Evolutionary conservation across 2,329 filamentous ascomycete genomes (phyloP).

Genomic region (Bipolaris victoriae): DNA sequence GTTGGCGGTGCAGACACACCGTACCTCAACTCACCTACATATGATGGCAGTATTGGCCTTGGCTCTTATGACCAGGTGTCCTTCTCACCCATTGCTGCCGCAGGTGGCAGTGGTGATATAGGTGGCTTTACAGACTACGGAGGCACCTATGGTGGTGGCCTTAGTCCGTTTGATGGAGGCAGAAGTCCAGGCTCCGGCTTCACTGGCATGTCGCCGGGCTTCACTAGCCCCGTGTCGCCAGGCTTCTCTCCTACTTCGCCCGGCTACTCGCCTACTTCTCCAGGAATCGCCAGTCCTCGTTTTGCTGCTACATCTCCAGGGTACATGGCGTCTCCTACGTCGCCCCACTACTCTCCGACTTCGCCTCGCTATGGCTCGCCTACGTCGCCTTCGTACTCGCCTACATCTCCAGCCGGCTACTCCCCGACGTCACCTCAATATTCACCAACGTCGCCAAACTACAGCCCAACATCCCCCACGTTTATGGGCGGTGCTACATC

Average conservation of each 20-base stretch:
- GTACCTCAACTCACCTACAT: conserved; percentile 71
- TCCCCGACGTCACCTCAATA: conserved; percentile 56
- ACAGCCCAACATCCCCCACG: conserved; percentile 56
- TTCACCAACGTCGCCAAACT: conserved; percentile 54
- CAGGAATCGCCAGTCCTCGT: conserved; percentile 63
- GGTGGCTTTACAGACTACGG: conserved; percentile 69
- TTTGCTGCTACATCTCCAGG: conserved; percentile 60
- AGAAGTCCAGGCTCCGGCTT: conserved; percentile 69
- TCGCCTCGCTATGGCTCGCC: conserved; percentile 57
- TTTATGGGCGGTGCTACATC: conserved; percentile 44
- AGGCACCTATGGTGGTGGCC: conserved; percentile 66
- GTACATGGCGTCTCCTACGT: conserved; percentile 59
- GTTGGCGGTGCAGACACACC: conserved; percentile 87
- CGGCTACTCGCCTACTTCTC: conserved; percentile 69
- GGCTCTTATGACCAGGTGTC: conserved; percentile 61
- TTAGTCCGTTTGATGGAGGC: conserved; percentile 70
- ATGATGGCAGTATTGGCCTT: conserved; percentile 67
- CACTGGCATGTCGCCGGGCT: conserved; percentile 49
- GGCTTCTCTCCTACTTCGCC: conserved; percentile 54
- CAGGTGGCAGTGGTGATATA: conserved; percentile 61
- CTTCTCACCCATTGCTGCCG: conserved; percentile 78
- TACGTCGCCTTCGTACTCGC: conserved; percentile 64
- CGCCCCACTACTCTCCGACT: conserved; percentile 66
- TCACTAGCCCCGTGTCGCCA: conserved; percentile 47
- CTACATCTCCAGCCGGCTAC: conserved; percentile 59